Base-by-base conservation (phyloP, 2,329 filamentous ascomycete species). In the Mycosphaerella arachidis region DNA sequence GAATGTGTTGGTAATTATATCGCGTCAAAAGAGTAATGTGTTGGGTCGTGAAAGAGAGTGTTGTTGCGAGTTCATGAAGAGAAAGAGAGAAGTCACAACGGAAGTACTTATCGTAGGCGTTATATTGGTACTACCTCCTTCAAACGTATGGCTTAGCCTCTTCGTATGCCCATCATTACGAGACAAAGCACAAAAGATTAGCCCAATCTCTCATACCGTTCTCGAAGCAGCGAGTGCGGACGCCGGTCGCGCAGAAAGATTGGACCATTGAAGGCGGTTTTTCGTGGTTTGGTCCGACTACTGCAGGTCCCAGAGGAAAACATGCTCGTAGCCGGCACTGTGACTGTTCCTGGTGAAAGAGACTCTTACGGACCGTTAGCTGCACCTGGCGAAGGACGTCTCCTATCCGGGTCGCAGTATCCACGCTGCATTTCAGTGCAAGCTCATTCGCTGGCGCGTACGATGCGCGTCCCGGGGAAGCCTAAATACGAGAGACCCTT, bases 151-250 rank as follows among this genome's bases (percentile, higher is more conserved):
- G 29, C 50, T 52, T 35, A 52, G 50, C 12, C 18, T 35, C 8
- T 18, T 52, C 50, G 46, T 33, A 29, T 31, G 50, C 27, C 50
- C 7, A n/a, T 12, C 50, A 33, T 35, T 52, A 35, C 29, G 50
- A 35, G 50, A 52, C 29, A 52, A 52, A 52, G 35, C 29, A 52
- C 29, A 52, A 52, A 52, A 29, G 50, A 52, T 31, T 13, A 35
- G 30, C 10, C 29, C 30, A 52, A 52, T 52, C 50, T 51, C 48
- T 43, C 40, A n/a, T 16, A 8, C 18, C 10, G n/a, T 35, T 12
- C 5, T 35, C 10, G 3, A 12, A 1, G 10, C 24, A 9, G 46
- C 29, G 20, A 29, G 46, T 50, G 46, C 46, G 12, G 30, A n/a
- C 9, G 30, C 48, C 18, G n/a, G 48, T 51, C 13, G 48, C 12